Conservation (phyloP, 1,139 yeast species). For the Yamadazyma friedrichii region DNA sequence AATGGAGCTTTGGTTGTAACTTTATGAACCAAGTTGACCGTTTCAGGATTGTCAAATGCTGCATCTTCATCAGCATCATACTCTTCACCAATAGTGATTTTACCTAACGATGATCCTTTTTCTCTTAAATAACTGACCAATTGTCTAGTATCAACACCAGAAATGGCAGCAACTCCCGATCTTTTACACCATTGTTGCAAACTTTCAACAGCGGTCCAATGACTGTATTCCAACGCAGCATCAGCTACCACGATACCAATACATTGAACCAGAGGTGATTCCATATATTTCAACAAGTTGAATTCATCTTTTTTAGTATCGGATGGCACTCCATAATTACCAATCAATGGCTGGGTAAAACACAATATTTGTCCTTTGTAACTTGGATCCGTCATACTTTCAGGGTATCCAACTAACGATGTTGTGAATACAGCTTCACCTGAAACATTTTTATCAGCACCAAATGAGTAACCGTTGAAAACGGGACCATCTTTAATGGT, state of each 20-base stretch:
- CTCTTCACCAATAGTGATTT: conserved; percentile 85
- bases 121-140: conserved; percentile 91
- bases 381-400: conserved; percentile 98
- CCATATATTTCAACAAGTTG: conserved; percentile 84
- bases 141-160: conserved; percentile 96
- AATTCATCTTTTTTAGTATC: conserved; percentile 75
- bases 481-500: conserved; percentile 93
- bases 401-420: conserved; percentile 96
- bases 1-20: conserved; percentile 95
- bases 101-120: conserved; percentile 90
- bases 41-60: conserved; percentile 90
- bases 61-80: conserved; percentile 90
- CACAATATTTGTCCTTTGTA: conserved; percentile 94
- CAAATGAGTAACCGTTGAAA: conserved; percentile 89
- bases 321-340: conserved; percentile 97
- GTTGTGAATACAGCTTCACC: conserved; percentile 99
- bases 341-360: conserved; percentile 95
- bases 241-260: conserved; percentile 96
- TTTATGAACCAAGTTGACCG: conserved; percentile 84
- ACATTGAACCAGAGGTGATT: conserved; percentile 88
- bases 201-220: conserved; percentile 98
- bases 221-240: conserved; percentile 91
- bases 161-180: conserved; percentile 93
- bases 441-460: conserved; percentile 85
- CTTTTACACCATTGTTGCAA: conserved; percentile 94